phyloP scores from a whole-genome alignment of 805 yeast species.

The Millerago galiae region DNA sequence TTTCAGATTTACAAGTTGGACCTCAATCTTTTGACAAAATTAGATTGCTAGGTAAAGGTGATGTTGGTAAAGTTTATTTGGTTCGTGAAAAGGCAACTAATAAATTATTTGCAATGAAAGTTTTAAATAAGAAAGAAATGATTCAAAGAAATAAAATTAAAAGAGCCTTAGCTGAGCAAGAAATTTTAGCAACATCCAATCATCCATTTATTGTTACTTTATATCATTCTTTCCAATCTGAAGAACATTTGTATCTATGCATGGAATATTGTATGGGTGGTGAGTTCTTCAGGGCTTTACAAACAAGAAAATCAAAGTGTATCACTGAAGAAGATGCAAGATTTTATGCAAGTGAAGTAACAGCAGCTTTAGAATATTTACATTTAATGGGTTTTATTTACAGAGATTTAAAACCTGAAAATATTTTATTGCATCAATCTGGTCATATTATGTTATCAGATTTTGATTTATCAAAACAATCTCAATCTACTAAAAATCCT shows the following conservation, averaged over 20 bases:
- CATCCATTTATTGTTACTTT: conserved; percentile 97
- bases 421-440: conserved; percentile 86
- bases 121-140: conserved; percentile 87
- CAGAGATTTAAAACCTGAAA: conserved; percentile 95
- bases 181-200: conserved; percentile 87
- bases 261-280: conserved; percentile 99
- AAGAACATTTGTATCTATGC: conserved; percentile 83
- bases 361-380: conserved; percentile 91
- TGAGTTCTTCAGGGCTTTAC: conserved; percentile 93
- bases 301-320: conserved; percentile 81
- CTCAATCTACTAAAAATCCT: conserved; percentile 72
- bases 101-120: conserved; percentile 86
- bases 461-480: conserved; percentile 90
- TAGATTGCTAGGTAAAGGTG: conserved; percentile 91
- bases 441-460: conserved; percentile 98
- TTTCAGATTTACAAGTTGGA: conserved; percentile 74
- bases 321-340: conserved; percentile 83
- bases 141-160: conserved; percentile 90
- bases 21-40: conserved; percentile 87
- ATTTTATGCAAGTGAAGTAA: conserved; percentile 94
- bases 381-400: conserved; percentile 97
- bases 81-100: conserved; percentile 77
- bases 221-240: conserved; percentile 94
- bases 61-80: conserved; percentile 92
- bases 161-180: conserved; percentile 94